phyloP scores from a whole-genome alignment of 768 basidiomycete species.

The Cyclocybe aegerita region DNA sequence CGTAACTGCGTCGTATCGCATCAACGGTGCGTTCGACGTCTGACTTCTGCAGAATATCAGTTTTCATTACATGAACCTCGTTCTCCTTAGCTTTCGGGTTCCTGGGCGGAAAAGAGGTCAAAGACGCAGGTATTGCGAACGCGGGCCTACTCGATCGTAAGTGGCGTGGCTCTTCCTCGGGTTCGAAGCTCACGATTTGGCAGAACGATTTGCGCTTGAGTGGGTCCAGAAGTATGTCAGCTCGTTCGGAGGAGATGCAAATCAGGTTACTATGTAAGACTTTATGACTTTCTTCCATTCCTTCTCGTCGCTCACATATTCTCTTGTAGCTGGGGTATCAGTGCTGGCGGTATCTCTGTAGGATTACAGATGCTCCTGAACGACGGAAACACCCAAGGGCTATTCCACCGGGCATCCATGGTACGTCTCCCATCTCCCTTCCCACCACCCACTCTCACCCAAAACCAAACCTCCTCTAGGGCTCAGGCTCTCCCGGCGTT shows the following conservation, averaged over 20 bases:
- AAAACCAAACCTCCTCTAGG: too few species aligned
- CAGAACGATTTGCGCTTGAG: too few species aligned
- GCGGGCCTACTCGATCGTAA: too few species aligned
- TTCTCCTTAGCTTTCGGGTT: conserved; percentile 4
- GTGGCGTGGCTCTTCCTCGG: too few species aligned
- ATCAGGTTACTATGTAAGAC: neutral
- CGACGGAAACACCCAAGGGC: neutral
- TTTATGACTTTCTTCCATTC: neutral
- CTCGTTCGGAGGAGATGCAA: too few species aligned
- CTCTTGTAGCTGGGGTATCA: neutral
- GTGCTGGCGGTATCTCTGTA: neutral
- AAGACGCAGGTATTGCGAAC: too few species aligned
- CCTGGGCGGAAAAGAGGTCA: neutral
- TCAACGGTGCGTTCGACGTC: neutral
- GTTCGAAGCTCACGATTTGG: too few species aligned
- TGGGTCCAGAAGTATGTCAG: too few species aligned
- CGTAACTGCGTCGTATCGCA: conserved; percentile 11
- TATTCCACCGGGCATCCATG: neutral
- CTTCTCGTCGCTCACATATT: neutral
- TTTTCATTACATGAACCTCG: neutral
- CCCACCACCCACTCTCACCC: too few species aligned
- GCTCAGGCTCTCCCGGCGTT: too few species aligned
- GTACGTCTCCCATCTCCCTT: neutral
- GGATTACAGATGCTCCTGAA: neutral
- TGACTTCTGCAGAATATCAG: too few species aligned